Evolutionary conservation across 306 rosid genomes (phyloP), one percentile per base, ranked within the genome.

Genomic region (Lotus japonicus): DNA sequence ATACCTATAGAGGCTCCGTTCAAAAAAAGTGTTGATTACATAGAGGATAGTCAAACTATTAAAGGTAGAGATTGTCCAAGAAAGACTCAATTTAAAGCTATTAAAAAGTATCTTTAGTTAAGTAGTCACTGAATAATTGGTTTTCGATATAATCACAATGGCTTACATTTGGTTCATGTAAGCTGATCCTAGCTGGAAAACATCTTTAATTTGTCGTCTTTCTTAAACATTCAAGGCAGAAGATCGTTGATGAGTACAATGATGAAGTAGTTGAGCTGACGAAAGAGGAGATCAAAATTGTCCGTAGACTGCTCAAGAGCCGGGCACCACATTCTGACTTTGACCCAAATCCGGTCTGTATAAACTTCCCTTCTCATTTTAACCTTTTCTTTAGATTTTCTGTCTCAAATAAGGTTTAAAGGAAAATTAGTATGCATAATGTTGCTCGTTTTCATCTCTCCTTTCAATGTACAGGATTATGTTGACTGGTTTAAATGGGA

Each of bases 401-500:
- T 46, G 15, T 70, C 9, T 51, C 41, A 42, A 19, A 36, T 60
- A 39, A 28, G 18, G 15, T 17, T 72, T 76, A 14, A 52, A 59
- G 42, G 12, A 7, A 51, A 45, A 63, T 35, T 64, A 5, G 64
- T 60, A 13, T 14, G 44, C 7, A 10, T 61, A 57, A 35, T 36
- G 38, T 43, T 52, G 49, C 62, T 56, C 16, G 39, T 35, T 17
- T 19, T 80, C 38, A 50, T 11, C 41, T 46, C 21, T 75, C 13
- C 35, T 54, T 78, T 33, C 61, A 42, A 41, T 66, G 26, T 81
- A 51, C 81, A 94, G 99, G 70, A 81, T 48, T 85, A 78, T 76
- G 97, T 85, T 68, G 99, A 94, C 81, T 94, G 96, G 96, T 94
- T 90, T 80, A 85, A 90, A 80, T 90, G 90, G 90, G 95, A 90